Percentiles rank a stretch among this genome's conserved stretches.
Conservation (phyloP, 805 yeast genomes). For the Hanseniaspora occidentalis region DNA sequence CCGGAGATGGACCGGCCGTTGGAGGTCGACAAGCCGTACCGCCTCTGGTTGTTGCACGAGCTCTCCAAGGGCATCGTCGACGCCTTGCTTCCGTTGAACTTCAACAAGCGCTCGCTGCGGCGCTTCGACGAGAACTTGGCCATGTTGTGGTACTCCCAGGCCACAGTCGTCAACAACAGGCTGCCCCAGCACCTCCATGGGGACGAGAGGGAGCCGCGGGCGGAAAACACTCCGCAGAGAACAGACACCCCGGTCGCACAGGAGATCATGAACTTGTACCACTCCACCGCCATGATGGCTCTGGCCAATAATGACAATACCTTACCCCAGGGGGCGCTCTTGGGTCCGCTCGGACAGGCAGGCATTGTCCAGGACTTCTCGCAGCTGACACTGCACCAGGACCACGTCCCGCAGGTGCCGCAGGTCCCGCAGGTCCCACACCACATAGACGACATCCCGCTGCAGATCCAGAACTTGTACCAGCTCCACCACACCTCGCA, state of each 20-base stretch:
- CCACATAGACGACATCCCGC: not conserved
- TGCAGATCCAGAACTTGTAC: not conserved
- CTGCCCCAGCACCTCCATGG: not conserved
- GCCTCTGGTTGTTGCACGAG: conserved; percentile 6
- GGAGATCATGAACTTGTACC: not conserved
- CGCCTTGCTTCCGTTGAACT: conserved; percentile 3
- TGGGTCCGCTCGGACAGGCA: too few species aligned
- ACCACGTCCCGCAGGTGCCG: not conserved
- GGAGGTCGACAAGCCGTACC: conserved; percentile 3
- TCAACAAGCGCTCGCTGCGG: conserved; percentile 1
- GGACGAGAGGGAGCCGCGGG: too few species aligned
- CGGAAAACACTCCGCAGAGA: too few species aligned
- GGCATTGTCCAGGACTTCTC: not conserved
- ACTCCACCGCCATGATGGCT: too few species aligned
- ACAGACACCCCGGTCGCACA: not conserved
- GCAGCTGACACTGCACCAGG: not conserved
- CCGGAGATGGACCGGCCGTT: not conserved
- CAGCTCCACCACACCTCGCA: not conserved
- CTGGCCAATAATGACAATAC: too few species aligned
- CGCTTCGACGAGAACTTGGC: not conserved
- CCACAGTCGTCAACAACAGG: not conserved
- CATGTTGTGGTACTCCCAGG: not conserved
- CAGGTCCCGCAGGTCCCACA: not conserved
- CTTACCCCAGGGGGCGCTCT: too few species aligned
- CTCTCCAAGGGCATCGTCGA: conserved; percentile 2